Conservation (phyloP, 2,329 filamentous ascomycete genomes). For the Hypoxylon sp. region DNA sequence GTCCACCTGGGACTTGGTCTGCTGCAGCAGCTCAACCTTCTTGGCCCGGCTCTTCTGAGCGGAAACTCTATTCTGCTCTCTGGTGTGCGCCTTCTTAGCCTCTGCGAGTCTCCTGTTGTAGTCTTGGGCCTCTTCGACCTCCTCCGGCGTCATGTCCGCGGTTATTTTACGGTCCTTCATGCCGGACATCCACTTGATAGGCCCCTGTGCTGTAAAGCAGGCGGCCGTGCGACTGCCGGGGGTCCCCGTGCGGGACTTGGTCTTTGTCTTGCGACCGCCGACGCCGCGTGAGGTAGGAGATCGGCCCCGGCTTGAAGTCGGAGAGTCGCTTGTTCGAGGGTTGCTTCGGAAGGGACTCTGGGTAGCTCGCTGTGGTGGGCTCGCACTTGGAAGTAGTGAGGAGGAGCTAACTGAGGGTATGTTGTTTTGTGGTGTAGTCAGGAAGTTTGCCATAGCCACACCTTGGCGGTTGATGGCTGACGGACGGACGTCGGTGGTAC, state of each 20-base stretch:
- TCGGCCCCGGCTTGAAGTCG: background rate
- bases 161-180: slow-evolving; percentile 24
- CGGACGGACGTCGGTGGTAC: background rate
- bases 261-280: background rate
- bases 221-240: background rate
- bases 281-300: background rate
- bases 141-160: slow-evolving; percentile 12
- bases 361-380: background rate
- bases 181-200: slow-evolving; percentile 11
- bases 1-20: background rate
- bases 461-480: background rate
- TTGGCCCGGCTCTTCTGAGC: slow-evolving; percentile 25
- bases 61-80: slow-evolving; percentile 25
- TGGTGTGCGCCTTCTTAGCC: slow-evolving; percentile 12
- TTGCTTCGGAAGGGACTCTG: background rate
- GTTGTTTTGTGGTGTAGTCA: background rate
- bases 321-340: background rate
- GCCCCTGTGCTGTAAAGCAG: background rate
- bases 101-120: slow-evolving; percentile 7
- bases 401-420: background rate
- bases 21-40: slow-evolving; percentile 9
- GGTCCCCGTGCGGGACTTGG: background rate
- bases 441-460: no score
- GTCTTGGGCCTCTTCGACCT: background rate
- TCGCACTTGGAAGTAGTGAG: background rate